Evolutionary conservation across 2,329 filamentous ascomycete species (phyloP).

Genomic region (Aspergillus floridensis): DNA sequence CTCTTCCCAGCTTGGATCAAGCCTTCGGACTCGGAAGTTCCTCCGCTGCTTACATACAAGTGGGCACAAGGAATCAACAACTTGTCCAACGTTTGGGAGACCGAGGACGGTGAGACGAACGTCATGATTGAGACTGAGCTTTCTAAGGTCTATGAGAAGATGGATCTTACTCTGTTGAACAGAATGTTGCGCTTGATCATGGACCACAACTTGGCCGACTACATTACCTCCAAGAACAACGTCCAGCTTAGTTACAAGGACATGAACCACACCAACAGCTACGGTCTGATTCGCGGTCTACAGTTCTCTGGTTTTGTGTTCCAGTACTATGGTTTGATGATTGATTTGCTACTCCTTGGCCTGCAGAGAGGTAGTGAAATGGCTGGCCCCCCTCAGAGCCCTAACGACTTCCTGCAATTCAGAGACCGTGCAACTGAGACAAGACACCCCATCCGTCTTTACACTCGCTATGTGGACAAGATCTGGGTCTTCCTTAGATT

Average conservation of each 20-base stretch:
- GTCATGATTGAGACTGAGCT: slow-evolving; percentile 98
- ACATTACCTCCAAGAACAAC: slow-evolving; percentile 99
- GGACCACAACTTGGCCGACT: slow-evolving; percentile 98
- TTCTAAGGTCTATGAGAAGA: slow-evolving; percentile 99
- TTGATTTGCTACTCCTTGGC: slow-evolving; percentile 87
- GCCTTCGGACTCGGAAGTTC: slow-evolving; percentile 95
- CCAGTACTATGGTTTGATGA: slow-evolving; percentile 95
- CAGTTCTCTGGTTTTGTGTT: slow-evolving; percentile 99
- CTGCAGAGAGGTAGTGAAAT: slow-evolving; percentile 97
- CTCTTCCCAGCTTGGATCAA: slow-evolving; percentile 99
- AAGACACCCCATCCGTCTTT: slow-evolving; percentile 92
- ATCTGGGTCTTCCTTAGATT: slow-evolving; percentile 98
- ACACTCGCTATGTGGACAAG: slow-evolving; percentile 95
- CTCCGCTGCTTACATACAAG: slow-evolving; percentile 91
- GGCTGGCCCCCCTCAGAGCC: slow-evolving; percentile 85
- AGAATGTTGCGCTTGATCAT: slow-evolving; percentile 90
- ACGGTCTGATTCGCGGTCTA: slow-evolving; percentile 94
- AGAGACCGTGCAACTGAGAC: slow-evolving; percentile 88
- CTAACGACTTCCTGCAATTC: slow-evolving; percentile 98
- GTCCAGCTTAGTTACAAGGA: slow-evolving; percentile 99
- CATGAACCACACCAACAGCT: slow-evolving; percentile 99
- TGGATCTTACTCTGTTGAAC: slow-evolving; percentile 93
- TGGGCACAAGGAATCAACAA: slow-evolving; percentile 99
- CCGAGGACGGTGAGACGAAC: slow-evolving; percentile 90
- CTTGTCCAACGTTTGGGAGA: slow-evolving; percentile 90